Evolutionary conservation across 768 basidiomycete genomes (phyloP).

Genomic region (Tremella fuciformis): DNA sequence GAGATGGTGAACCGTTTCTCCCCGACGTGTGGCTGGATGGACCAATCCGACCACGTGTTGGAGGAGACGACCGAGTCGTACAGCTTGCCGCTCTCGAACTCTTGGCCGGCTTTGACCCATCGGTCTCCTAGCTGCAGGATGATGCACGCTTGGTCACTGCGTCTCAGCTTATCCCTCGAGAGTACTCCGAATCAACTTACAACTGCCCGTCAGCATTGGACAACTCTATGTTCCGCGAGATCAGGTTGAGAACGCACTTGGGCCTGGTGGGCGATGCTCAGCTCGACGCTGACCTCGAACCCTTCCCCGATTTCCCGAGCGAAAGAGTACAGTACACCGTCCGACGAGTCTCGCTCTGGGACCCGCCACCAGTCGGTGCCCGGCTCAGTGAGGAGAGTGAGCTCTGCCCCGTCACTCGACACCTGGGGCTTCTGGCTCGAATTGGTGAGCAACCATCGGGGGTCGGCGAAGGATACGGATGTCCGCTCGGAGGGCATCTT

Average conservation of each 20-base stretch:
- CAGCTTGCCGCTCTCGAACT: constrained; percentile 29
- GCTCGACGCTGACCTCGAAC: constrained; percentile 1
- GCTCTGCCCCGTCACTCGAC: not conserved
- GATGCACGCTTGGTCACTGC: constrained; percentile 41
- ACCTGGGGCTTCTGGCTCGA: no score
- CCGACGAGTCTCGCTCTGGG: not conserved
- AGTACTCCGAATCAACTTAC: not conserved
- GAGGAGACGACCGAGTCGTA: constrained; percentile 31
- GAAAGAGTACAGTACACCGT: constrained; percentile 7
- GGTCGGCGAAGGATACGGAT: no score
- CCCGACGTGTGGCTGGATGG: constrained; percentile 19
- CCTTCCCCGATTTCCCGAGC: not conserved
- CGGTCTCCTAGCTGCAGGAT: constrained; percentile 24
- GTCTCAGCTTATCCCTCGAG: not conserved
- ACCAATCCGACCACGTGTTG: constrained; percentile 40
- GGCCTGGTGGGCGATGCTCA: not conserved
- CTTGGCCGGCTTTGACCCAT: constrained; percentile 41
- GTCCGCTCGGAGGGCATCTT: no score
- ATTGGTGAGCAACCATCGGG: no score
- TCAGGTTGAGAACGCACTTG: constrained; percentile 4
- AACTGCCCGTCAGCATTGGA: constrained; percentile 2
- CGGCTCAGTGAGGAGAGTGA: not conserved
- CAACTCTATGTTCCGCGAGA: not conserved
- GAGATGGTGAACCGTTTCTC: constrained; percentile 21
- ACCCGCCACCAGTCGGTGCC: constrained; percentile 13